Evolutionary conservation across 371 early-diverging fungal species (phyloP).

Genomic region (Mucor indicus): DNA sequence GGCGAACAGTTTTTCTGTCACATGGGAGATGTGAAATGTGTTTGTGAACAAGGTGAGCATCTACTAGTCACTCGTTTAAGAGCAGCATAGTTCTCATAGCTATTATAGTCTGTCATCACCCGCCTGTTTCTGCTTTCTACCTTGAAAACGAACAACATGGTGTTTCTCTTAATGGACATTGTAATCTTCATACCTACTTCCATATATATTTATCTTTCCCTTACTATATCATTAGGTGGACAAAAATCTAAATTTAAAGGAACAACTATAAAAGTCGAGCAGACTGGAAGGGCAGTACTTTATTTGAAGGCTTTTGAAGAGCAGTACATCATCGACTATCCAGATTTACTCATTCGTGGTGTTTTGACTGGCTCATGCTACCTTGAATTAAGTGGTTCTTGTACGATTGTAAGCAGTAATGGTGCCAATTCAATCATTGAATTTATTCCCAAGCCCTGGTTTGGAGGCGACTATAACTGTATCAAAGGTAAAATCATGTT

Average conservation of each 20-base stretch:
- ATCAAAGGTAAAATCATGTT: slow-evolving; percentile 33
- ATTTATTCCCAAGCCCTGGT: slow-evolving; percentile 54
- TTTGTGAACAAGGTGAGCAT: slow-evolving; percentile 59
- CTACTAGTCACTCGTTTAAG: neutral
- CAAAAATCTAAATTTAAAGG: slow-evolving; percentile 69
- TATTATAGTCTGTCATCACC: slow-evolving; percentile 90
- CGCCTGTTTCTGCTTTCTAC: slow-evolving; percentile 78
- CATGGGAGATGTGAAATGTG: slow-evolving; percentile 32
- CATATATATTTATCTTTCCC: too few relatives aligned
- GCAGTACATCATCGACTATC: slow-evolving; percentile 55
- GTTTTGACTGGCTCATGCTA: slow-evolving; percentile 61
- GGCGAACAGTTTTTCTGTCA: slow-evolving; percentile 82
- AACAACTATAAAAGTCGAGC: slow-evolving; percentile 60
- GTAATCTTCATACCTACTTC: too few relatives aligned
- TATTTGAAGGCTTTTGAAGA: slow-evolving; percentile 46
- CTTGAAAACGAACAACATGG: slow-evolving; percentile 62
- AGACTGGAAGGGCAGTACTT: slow-evolving; percentile 53
- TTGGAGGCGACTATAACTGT: slow-evolving; percentile 46
- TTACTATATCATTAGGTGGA: too few relatives aligned
- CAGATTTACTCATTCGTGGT: slow-evolving; percentile 58
- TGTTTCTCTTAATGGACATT: slow-evolving; percentile 60
- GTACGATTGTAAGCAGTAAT: slow-evolving; percentile 50
- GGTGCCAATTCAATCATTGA: slow-evolving; percentile 58
- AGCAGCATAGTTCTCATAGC: too few relatives aligned
- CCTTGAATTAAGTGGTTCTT: slow-evolving; percentile 56